Percentiles rank a stretch among this genome's conserved stretches.
Conservation (phyloP, 441 rosid genomes). For the Erysimum cheiri region DNA sequence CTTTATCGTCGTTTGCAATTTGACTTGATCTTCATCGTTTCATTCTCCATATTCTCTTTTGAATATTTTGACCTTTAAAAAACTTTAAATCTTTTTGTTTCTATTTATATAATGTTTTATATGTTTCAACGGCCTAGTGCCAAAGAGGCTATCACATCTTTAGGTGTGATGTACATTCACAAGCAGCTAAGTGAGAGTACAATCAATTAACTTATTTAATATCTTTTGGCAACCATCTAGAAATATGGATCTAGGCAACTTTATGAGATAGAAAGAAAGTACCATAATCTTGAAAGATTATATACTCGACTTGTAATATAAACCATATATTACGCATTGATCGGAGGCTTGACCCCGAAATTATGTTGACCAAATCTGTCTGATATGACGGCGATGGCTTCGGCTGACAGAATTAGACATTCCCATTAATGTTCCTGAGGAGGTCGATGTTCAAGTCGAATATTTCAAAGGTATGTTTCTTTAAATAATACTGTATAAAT, state of each 20-base stretch:
- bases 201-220: slow-evolving; percentile 18
- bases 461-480: not conserved
- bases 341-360: slow-evolving; percentile 24
- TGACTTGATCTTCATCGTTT: slow-evolving; percentile 4
- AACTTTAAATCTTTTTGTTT: too few relatives aligned
- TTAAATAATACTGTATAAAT: not conserved
- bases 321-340: slow-evolving; percentile 7
- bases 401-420: slow-evolving; percentile 7
- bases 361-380: slow-evolving; percentile 29
- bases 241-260: slow-evolving; percentile 23
- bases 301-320: slow-evolving; percentile 8
- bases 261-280: slow-evolving; percentile 27
- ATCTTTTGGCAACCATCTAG: slow-evolving; percentile 1
- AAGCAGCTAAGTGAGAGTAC: slow-evolving; percentile 29
- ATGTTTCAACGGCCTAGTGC: slow-evolving; percentile 14
- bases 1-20: slow-evolving; percentile 5
- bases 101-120: too few relatives aligned
- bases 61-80: not conserved
- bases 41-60: not conserved
- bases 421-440: not conserved
- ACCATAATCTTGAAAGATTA: slow-evolving; percentile 9
- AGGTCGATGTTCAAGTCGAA: not conserved
- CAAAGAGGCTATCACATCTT: slow-evolving; percentile 39
- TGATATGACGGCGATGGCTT: slow-evolving; percentile 36
- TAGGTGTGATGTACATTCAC: slow-evolving; percentile 21